Percentiles rank a stretch among this genome's conserved stretches.
Evolutionary conservation across 441 rosid genomes (phyloP).

Genomic region (Erodium trifolium): DNA sequence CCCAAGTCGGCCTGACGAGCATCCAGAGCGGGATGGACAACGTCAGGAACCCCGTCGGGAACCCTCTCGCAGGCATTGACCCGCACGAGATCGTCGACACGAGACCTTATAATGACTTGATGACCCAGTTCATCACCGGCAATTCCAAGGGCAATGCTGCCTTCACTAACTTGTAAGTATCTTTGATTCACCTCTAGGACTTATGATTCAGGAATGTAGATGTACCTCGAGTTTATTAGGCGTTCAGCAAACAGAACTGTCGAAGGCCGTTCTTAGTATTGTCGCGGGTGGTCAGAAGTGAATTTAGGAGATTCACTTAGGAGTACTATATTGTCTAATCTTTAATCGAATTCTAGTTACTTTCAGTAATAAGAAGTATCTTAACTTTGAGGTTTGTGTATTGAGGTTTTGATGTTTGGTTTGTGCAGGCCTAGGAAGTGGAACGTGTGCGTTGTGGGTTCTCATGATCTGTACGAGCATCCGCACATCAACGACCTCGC

Average conservation of each 20-base stretch:
- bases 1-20: slow-evolving; percentile 72
- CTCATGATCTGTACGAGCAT: slow-evolving; percentile 96
- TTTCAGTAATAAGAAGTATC: too few relatives aligned
- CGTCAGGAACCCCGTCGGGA: slow-evolving; percentile 90
- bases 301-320: too few relatives aligned
- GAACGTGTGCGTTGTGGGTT: slow-evolving; percentile 82
- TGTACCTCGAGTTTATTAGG: too few relatives aligned
- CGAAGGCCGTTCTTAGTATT: too few relatives aligned
- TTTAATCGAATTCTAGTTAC: too few relatives aligned
- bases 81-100: slow-evolving; percentile 81
- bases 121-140: slow-evolving; percentile 70
- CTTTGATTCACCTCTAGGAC: neutral
- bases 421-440: slow-evolving; percentile 81
- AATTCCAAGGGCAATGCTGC: slow-evolving; percentile 63
- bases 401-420: neutral
- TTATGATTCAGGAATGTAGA: too few relatives aligned
- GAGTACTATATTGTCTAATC: too few relatives aligned
- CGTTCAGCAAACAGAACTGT: too few relatives aligned
- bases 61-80: slow-evolving; percentile 87
- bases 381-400: too few relatives aligned
- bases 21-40: slow-evolving; percentile 97
- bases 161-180: slow-evolving; percentile 61
- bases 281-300: too few relatives aligned
- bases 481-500: slow-evolving; percentile 95
- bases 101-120: slow-evolving; percentile 60